Evolutionary conservation across 2,329 filamentous ascomycete genomes (phyloP).

Genomic region (Fusarium palustre): DNA sequence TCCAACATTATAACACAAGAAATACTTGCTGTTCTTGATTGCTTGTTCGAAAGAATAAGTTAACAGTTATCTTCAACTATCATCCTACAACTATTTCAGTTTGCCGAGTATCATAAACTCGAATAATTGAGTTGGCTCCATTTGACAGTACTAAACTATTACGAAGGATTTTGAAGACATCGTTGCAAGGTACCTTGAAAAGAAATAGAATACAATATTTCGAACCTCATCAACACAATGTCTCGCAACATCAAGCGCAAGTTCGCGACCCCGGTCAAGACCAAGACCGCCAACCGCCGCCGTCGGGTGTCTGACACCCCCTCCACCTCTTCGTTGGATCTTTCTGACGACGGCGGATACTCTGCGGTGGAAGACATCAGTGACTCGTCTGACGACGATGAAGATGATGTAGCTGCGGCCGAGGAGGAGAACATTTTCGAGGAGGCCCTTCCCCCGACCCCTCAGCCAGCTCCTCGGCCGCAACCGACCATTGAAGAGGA

Average conservation of each 20-base stretch:
- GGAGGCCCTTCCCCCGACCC: slow-evolving; percentile 54
- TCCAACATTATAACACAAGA: slow-evolving; percentile 10
- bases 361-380: slow-evolving; percentile 83
- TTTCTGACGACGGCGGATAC: slow-evolving; percentile 79
- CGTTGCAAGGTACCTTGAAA: neutral
- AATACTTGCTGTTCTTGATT: slow-evolving; percentile 1
- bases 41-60: neutral
- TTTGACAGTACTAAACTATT: neutral
- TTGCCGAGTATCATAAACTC: neutral
- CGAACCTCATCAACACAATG: slow-evolving; percentile 53
- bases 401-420: slow-evolving; percentile 79
- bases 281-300: slow-evolving; percentile 55
- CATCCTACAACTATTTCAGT: neutral
- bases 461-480: slow-evolving; percentile 65
- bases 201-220: neutral
- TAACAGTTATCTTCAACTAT: neutral
- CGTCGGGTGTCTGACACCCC: slow-evolving; percentile 62
- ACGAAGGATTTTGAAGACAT: neutral
- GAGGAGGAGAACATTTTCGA: slow-evolving; percentile 80
- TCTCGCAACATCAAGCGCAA: slow-evolving; percentile 66
- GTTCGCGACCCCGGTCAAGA: slow-evolving; percentile 57
- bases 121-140: slow-evolving; percentile 6
- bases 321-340: slow-evolving; percentile 67
- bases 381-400: slow-evolving; percentile 81
- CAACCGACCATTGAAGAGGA: slow-evolving; percentile 50